These are phyloP conservation scores for Athelia sp. DNA, from an alignment of 1,284 basidiomycete species.

Conservation along the genomic window DNA sequence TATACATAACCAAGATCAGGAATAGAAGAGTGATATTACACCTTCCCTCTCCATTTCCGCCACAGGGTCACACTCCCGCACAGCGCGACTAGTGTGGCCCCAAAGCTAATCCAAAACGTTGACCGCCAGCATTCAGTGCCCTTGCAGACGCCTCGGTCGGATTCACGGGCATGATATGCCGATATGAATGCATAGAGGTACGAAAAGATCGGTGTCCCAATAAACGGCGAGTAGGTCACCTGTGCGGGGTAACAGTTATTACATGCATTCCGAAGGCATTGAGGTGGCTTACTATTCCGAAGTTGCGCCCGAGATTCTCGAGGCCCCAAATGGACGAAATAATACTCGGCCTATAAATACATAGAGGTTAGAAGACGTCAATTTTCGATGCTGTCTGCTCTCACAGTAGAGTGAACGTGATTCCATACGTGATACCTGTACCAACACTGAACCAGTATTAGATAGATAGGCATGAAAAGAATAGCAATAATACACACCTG, in stretches of 20 bases:
- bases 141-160: conserved; percentile 39
- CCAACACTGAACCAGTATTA: conserved; percentile 39
- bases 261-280: too few species aligned
- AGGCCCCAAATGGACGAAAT: conserved; percentile 67
- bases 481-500: conserved; percentile 36
- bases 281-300: too few species aligned
- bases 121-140: conserved; percentile 59
- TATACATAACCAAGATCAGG: too few species aligned
- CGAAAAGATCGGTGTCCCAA: conserved; percentile 69
- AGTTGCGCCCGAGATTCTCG: conserved; percentile 67
- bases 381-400: conserved; percentile 20
- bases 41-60: conserved; percentile 52
- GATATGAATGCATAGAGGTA: conserved; percentile 70
- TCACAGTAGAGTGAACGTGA: conserved; percentile 64
- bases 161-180: conserved; percentile 37
- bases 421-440: conserved; percentile 63
- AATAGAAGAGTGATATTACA: conserved; percentile 24
- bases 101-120: conserved; percentile 54
- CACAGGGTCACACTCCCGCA: conserved; percentile 45
- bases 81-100: conserved; percentile 38
- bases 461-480: conserved; percentile 1
- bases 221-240: conserved; percentile 69
- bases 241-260: too few species aligned
- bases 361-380: conserved; percentile 1
- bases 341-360: conserved; percentile 54